Base-by-base conservation (phyloP, 2,329 filamentous ascomycete species). In the Beauveria pseudobassiana region DNA sequence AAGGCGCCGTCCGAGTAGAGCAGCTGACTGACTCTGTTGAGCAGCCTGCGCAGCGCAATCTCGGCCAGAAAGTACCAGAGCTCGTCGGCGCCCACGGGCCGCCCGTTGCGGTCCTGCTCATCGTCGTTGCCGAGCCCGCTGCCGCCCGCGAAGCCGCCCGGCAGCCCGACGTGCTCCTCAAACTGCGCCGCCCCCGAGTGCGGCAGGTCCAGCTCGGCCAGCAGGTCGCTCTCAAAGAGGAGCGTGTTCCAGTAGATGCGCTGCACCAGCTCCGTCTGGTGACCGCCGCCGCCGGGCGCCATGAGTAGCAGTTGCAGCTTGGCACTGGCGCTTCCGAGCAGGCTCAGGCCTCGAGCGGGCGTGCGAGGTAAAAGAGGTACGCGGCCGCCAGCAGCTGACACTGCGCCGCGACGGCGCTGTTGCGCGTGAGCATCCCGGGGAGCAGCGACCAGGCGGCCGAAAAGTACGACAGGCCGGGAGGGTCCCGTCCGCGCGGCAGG, bases 41-140 rank as follows among this genome's bases (percentile, higher is more conserved):
- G 80, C 3, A 95, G 82, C 61, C 90, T 80, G 51, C 90, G 84
- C 14, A 95, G 77, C 5, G 89, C 90, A 64, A 95, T 93, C 69
- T 93, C 90, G 43, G 90, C 90, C 34, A 93, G 77, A 67, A 93
- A 93, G 70, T 95, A 95, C 89, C 90, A 93, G 16, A 93, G 78
- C 63, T 93, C 89, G 68, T 93, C 90, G 54, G 85, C 83, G 14
- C 88, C 89, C 8, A 86, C 83, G 7, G 82, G 77, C 65, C 84
- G 82, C 8, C 79, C 78, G 65, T 87, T 84, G 3, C 7, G 40
- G 40, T n/a, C 24, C 14, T 12, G 22, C 9, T 24, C 30, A 16
- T 84, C 82, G 8, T 79, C 78, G 65, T 87, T 84, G 9, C 87
- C 28, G 28, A 10, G 9, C 3, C 3, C 9, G 28, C 1, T 30